phyloP scores from a whole-genome alignment of 805 yeast genomes.

The Candida andamanensis region DNA sequence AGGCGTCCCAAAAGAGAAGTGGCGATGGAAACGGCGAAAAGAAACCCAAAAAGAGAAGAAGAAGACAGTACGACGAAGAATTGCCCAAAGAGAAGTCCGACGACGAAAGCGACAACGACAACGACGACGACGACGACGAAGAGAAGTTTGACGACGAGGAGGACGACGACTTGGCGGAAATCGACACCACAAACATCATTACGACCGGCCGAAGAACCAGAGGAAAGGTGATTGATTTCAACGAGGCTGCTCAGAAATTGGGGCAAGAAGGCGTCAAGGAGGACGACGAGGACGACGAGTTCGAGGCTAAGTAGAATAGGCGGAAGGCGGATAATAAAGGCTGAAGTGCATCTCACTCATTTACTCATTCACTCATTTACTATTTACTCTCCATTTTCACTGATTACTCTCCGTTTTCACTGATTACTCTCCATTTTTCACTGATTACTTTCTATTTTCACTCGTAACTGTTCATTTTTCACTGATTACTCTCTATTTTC shows the following conservation, averaged over 20 bases:
- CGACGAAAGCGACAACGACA: slow-evolving; percentile 44
- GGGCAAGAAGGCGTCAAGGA: slow-evolving; percentile 38
- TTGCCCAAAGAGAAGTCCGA: slow-evolving; percentile 42
- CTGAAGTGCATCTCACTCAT: no score
- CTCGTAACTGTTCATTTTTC: no score
- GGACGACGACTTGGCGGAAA: slow-evolving; percentile 71
- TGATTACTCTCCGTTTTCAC: no score
- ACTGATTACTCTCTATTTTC: no score
- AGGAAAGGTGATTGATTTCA: slow-evolving; percentile 81
- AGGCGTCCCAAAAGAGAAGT: slow-evolving; percentile 1
- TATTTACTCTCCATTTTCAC: no score
- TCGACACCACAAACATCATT: slow-evolving; percentile 79
- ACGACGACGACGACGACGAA: slow-evolving; percentile 43
- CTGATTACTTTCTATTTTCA: no score
- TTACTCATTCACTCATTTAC: no score
- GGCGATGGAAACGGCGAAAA: slow-evolving; percentile 1
- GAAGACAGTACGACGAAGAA: slow-evolving; percentile 55
- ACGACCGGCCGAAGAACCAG: slow-evolving; percentile 85
- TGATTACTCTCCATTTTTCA: no score
- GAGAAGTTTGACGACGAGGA: slow-evolving; percentile 44
- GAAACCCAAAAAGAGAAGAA: slow-evolving; percentile 35
- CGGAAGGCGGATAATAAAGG: no score
- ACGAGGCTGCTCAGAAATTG: slow-evolving; percentile 71
- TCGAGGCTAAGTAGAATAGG: slow-evolving; percentile 7
- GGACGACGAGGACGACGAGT: slow-evolving; percentile 40